A percentile compares a stretch with the other conserved stretches of the same genome.
phyloP scores from a whole-genome alignment of 1,139 yeast genomes.

The Groenewaldozyma sp. region DNA sequence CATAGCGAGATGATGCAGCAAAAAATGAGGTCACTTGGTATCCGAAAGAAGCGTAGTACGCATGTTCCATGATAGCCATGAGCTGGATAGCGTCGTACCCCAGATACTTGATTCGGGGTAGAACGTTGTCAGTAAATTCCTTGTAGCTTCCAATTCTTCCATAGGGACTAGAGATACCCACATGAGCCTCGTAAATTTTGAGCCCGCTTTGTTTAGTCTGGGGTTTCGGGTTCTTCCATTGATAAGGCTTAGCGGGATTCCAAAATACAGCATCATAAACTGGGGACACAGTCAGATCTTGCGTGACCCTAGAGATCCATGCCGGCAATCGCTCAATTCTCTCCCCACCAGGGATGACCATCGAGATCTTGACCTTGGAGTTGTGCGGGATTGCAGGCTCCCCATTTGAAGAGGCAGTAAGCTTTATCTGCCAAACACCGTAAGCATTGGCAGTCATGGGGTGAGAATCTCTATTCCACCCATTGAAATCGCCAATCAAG shows the following conservation, averaged over 20 bases:
- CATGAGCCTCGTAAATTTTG: slow-evolving; percentile 90
- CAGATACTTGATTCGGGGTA: slow-evolving; percentile 75
- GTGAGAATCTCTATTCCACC: slow-evolving; percentile 61
- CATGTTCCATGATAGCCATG: slow-evolving; percentile 99
- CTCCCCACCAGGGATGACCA: slow-evolving; percentile 60
- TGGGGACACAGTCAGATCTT: slow-evolving; percentile 42
- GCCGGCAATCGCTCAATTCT: slow-evolving; percentile 77
- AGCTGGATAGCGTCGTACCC: slow-evolving; percentile 92
- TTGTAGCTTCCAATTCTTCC: slow-evolving; percentile 76
- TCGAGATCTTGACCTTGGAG: slow-evolving; percentile 64
- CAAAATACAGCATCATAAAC: slow-evolving; percentile 84
- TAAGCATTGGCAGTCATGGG: slow-evolving; percentile 47
- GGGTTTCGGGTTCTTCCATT: slow-evolving; percentile 56
- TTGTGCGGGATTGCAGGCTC: slow-evolving; percentile 69
- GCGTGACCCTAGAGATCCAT: slow-evolving; percentile 80
- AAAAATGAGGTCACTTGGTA: slow-evolving; percentile 91
- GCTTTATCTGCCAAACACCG: slow-evolving; percentile 58
- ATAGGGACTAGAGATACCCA: slow-evolving; percentile 90
- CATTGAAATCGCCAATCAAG: slow-evolving; percentile 82
- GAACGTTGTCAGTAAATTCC: slow-evolving; percentile 68
- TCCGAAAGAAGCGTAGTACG: slow-evolving; percentile 95
- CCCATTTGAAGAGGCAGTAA: slow-evolving; percentile 43
- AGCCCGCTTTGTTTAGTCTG: slow-evolving; percentile 35
- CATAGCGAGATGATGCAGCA: slow-evolving; percentile 82
- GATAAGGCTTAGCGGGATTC: slow-evolving; percentile 62